Base-by-base conservation (phyloP, 495 filamentous ascomycete genomes). In the Xylaria cubensis region DNA sequence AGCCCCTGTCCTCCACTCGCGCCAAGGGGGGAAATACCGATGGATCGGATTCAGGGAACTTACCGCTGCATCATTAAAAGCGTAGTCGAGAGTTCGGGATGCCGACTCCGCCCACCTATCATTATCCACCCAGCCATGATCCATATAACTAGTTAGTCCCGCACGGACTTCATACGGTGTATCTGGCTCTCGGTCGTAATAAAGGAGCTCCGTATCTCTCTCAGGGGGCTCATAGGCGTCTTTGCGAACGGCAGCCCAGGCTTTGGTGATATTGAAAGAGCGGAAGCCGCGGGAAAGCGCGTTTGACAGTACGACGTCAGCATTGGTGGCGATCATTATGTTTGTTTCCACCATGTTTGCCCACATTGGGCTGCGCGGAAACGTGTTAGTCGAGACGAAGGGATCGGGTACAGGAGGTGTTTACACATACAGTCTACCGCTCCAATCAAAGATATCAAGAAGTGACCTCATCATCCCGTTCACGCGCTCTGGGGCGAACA, bases 261-360 rank as follows among this genome's bases (percentile, higher is more conserved):
- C 73, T 41, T 74, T 79, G 8, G 58, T 63, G n/a, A 80, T 69
- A 21, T 80, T 76, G 44, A 80, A 80, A 50, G 77, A 77, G 21
- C 75, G 70, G 51, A 80, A 80, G 3, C 79, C 79, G 4, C 73
- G 75, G 15, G 74, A 75, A 5, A 80, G 75, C 0, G 79, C 79
- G 59, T 80, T 80, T 29, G 79, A 67, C 4, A 80, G 72, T n/a
- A 80, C 79, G 15, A 75, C 77, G 29, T 80, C 79, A 29, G 77
- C 79, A 46, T 80, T 79, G 1, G 79, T 80, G 9, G 77, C 79
- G 39, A 80, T 75, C 79, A 80, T 80, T 39, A 79, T 79, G 55
- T 80, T 80, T 2, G 75, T 80, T 65, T 80, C 79, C n/a, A 79
- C 74, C 74, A 80, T 76, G 24, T 80, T 80, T 6, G 77, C 77